Evolutionary conservation across 2,329 filamentous ascomycete genomes (phyloP).

Genomic region (Hymenoscyphus occultus): DNA sequence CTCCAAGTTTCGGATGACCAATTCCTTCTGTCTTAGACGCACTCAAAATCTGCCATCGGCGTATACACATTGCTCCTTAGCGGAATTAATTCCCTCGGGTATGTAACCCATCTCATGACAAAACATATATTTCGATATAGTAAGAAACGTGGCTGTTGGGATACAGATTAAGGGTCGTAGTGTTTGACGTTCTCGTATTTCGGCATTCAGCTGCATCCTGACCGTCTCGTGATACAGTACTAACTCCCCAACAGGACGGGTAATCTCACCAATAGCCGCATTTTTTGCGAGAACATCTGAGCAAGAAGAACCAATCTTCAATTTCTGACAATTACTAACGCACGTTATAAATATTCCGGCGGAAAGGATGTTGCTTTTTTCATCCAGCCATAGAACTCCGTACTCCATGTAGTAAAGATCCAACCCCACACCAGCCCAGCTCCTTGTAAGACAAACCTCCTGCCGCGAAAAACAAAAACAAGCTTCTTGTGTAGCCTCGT

Average conservation of each 20-base stretch:
- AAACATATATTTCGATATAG: background rate
- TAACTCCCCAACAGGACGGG: background rate
- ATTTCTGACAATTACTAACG: background rate
- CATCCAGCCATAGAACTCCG: too few species aligned
- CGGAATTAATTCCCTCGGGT: background rate
- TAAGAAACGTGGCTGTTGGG: background rate
- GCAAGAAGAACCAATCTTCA: background rate
- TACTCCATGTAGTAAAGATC: background rate
- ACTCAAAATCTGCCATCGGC: background rate
- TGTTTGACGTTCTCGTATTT: background rate
- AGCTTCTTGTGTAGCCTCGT: background rate
- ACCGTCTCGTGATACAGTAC: background rate
- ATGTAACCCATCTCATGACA: background rate
- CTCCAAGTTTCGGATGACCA: background rate
- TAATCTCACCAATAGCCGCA: background rate
- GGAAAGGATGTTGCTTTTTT: background rate
- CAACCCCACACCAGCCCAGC: background rate
- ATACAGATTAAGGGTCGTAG: background rate
- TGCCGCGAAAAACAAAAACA: background rate
- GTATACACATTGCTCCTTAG: background rate
- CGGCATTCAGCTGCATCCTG: constrained; percentile 2
- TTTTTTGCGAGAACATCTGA: background rate
- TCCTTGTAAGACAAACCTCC: background rate
- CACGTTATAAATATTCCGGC: background rate
- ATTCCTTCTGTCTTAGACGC: background rate